A percentile compares a stretch with the other conserved stretches of the same genome.
Evolutionary conservation across 495 filamentous ascomycete species (phyloP).

Genomic region (Trichoderma asperelloides): DNA sequence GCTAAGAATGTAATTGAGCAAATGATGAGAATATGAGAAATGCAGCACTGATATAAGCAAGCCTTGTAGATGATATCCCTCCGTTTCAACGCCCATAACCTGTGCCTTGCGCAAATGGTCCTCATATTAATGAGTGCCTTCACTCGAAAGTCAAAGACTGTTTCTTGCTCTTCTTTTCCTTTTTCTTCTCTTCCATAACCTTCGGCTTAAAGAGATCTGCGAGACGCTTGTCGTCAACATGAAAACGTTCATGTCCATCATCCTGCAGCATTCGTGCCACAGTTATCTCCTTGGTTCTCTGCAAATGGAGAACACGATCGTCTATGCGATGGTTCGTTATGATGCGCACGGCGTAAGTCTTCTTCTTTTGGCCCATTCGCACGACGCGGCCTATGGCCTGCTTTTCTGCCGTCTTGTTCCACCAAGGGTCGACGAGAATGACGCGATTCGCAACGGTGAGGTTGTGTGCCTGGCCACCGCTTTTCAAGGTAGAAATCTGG

Average conservation of each 20-base stretch:
- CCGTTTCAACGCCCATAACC: too few species aligned
- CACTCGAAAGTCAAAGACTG: too few species aligned
- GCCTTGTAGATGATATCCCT: too few species aligned
- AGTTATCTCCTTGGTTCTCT: constrained; percentile 18
- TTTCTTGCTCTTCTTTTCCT: not conserved
- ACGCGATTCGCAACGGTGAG: constrained; percentile 48
- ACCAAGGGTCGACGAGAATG: constrained; percentile 52
- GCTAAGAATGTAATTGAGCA: too few species aligned
- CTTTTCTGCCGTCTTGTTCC: constrained; percentile 37
- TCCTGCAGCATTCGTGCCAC: not conserved
- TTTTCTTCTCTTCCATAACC: not conserved
- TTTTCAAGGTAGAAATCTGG: constrained; percentile 33
- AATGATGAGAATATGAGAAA: too few species aligned
- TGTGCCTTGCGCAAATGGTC: too few species aligned
- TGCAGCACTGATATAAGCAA: too few species aligned
- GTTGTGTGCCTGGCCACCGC: constrained; percentile 44
- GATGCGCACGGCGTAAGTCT: constrained; percentile 22
- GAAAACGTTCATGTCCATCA: not conserved
- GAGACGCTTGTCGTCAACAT: not conserved
- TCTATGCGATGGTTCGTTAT: constrained; percentile 22
- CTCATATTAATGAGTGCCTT: too few species aligned
- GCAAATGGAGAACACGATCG: constrained; percentile 29
- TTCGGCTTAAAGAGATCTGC: not conserved
- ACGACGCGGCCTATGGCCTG: constrained; percentile 28
- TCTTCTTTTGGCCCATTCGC: constrained; percentile 26